Conservation (phyloP, 78 protist genomes). For the Pigoraptor vietnamica region DNA sequence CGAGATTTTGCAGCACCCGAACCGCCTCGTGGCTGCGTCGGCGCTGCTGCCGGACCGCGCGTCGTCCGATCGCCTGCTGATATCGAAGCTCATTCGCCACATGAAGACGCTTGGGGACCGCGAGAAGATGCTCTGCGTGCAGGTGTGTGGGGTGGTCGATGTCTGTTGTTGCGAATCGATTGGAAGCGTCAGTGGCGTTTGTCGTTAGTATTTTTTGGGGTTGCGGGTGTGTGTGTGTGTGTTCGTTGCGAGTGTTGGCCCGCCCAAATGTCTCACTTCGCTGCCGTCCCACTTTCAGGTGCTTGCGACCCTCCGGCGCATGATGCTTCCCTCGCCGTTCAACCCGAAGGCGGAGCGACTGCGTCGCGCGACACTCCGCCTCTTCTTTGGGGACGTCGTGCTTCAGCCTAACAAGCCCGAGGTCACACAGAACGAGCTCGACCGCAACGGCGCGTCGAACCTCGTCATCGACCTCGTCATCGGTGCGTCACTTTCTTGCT, state of each 20-base stretch:
- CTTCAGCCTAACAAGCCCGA: not conserved
- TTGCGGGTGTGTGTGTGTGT: too few species aligned
- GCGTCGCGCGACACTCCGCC: not conserved
- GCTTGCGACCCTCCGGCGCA: not conserved
- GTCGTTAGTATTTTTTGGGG: too few species aligned
- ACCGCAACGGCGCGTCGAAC: not conserved
- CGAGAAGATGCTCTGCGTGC: not conserved
- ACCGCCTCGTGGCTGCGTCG: not conserved
- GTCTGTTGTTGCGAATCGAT: not conserved
- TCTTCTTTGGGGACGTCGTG: not conserved
- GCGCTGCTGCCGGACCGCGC: not conserved
- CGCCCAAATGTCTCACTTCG: too few species aligned
- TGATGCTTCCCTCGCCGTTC: not conserved
- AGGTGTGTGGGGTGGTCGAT: not conserved
- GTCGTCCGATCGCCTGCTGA: not conserved
- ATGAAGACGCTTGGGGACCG: not conserved
- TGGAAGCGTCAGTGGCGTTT: too few species aligned
- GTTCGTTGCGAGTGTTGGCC: too few species aligned
- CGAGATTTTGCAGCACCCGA: not conserved
- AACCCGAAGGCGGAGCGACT: not conserved
- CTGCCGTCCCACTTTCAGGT: not conserved
- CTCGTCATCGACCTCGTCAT: not conserved
- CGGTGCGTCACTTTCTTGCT: not conserved
- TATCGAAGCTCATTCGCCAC: not conserved
- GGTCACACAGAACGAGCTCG: not conserved